Conservation (phyloP, 495 filamentous ascomycete species). For the Tuber indicum region DNA sequence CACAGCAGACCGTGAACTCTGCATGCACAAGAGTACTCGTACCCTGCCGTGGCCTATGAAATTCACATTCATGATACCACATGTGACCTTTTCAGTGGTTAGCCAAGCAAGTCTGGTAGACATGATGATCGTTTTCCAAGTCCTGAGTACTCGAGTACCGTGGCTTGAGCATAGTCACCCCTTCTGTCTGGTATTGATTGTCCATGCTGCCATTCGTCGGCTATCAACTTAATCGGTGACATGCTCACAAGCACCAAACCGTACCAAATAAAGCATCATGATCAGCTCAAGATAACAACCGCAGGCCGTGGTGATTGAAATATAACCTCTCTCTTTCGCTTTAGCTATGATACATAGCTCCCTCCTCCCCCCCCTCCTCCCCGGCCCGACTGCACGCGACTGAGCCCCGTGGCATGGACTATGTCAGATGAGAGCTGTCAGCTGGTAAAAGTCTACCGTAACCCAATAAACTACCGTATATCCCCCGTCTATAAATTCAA, state of each 20-base stretch:
- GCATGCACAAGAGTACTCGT: not conserved
- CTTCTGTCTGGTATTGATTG: not conserved
- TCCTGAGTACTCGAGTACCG: not conserved
- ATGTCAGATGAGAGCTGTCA: slow-evolving; percentile 1
- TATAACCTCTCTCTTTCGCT: not conserved
- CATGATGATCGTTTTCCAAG: not conserved
- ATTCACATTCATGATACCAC: not conserved
- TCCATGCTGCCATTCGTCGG: not conserved
- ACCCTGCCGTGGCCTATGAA: not conserved
- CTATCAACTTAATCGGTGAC: not conserved
- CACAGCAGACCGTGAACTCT: not conserved
- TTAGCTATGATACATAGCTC: not conserved
- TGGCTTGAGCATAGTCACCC: not conserved
- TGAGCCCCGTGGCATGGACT: not conserved
- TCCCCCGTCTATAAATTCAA: not conserved
- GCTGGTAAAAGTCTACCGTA: not conserved
- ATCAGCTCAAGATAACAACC: not conserved
- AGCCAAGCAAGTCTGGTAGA: not conserved
- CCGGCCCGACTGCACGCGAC: not conserved
- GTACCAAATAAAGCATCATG: not conserved
- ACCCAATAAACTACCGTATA: not conserved
- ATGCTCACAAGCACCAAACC: not conserved
- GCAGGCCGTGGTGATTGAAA: not conserved
- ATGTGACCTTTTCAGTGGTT: not conserved
- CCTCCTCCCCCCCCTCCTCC: not conserved